Conservation (phyloP, 108 stramenopile genomes). For the Nitzschia sp. region DNA sequence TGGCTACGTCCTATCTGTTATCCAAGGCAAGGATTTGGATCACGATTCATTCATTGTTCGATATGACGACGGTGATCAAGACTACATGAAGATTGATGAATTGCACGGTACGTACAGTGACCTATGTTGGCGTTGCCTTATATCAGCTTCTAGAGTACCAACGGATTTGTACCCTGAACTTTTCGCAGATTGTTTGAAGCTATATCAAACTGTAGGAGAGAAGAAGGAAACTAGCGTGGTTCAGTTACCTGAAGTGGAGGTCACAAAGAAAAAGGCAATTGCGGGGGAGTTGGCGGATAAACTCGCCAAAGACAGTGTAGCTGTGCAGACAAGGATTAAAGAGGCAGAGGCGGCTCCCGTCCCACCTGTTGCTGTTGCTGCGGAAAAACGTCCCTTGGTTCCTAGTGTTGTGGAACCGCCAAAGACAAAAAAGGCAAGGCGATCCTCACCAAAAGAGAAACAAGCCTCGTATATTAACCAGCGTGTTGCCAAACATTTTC, state of each 20-base stretch:
- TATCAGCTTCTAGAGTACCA: no score
- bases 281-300: background rate
- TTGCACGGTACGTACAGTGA: constrained; percentile 49
- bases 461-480: constrained; percentile 24
- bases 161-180: no score
- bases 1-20: constrained; percentile 39
- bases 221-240: no score
- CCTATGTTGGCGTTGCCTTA: no score
- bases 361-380: background rate
- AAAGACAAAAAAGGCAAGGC: background rate
- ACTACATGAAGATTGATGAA: constrained; percentile 43
- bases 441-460: background rate
- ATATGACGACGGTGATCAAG: constrained; percentile 74
- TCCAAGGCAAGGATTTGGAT: constrained; percentile 16
- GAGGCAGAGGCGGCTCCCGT: constrained; percentile 3
- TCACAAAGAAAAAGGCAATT: background rate
- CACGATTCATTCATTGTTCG: constrained; percentile 41
- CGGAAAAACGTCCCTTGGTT: background rate
- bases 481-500: constrained; percentile 56
- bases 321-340: background rate
- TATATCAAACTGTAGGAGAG: constrained; percentile 46
- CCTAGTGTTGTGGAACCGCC: background rate
- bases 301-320: background rate
- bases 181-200: background rate
- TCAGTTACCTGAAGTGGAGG: no score